Conservation (phyloP, 305 asterid species). For the Euphrasia arctica region DNA sequence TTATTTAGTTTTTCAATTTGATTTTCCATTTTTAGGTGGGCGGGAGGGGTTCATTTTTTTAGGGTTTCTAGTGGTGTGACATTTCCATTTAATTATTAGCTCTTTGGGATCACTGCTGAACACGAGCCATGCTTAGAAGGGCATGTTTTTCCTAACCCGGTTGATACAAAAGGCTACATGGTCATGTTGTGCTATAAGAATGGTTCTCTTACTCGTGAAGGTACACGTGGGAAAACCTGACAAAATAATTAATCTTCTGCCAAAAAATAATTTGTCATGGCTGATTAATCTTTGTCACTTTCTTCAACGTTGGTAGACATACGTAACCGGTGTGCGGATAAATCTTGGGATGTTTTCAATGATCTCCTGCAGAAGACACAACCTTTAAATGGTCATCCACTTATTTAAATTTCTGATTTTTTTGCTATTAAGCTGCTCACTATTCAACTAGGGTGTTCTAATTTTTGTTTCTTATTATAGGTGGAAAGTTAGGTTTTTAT, state of each 20-base stretch:
- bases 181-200: conserved; percentile 83
- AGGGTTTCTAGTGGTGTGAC: background rate
- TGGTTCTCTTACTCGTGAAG: conserved; percentile 91
- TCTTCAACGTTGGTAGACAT: conserved; percentile 42
- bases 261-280: background rate
- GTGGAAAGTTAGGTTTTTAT: conserved; percentile 84
- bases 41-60: too few species aligned
- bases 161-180: conserved; percentile 69
- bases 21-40: too few species aligned
- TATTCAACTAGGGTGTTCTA: conserved; percentile 12
- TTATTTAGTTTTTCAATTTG: too few species aligned
- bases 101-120: conserved; percentile 65
- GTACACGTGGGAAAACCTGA: conserved; percentile 26
- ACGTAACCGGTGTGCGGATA: conserved; percentile 59
- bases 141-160: conserved; percentile 84
- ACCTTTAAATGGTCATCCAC: conserved; percentile 63
- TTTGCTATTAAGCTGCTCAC: background rate
- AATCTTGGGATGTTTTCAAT: conserved; percentile 78
- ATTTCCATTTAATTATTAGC: conserved; percentile 31
- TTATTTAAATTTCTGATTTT: background rate
- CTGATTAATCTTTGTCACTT: conserved; percentile 15
- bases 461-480: conserved; percentile 33
- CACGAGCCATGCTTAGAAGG: conserved; percentile 80
- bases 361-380: conserved; percentile 53
- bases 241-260: background rate